A percentile compares a stretch with the other conserved stretches of the same genome.
phyloP scores from a whole-genome alignment of 176 grass and related monocot genomes.

The Carex kokanica region DNA sequence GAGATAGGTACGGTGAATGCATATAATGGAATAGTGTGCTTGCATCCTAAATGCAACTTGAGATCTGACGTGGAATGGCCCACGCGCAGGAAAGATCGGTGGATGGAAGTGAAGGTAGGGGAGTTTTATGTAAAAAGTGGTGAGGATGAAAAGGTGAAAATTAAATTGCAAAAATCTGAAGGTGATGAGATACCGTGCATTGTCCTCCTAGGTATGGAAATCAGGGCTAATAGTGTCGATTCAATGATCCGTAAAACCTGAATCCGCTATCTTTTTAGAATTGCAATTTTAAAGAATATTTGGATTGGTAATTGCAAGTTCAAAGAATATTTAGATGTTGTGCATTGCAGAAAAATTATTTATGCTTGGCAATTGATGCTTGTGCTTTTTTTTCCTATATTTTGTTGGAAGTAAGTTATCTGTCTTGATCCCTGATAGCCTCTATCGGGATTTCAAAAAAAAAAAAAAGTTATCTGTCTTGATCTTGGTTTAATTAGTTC shows the following conservation, averaged over 20 bases:
- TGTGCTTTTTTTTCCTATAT: too few relatives aligned
- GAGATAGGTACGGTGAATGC: neutral
- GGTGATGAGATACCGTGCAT: neutral
- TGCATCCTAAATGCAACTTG: neutral
- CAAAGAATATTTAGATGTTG: too few relatives aligned
- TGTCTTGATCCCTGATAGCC: too few relatives aligned
- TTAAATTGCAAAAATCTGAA: neutral
- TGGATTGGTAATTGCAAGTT: too few relatives aligned
- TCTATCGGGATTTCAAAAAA: too few relatives aligned
- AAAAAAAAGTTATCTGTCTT: too few relatives aligned
- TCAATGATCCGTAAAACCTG: neutral
- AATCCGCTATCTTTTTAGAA: neutral
- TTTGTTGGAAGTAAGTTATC: too few relatives aligned
- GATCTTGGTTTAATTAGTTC: too few relatives aligned
- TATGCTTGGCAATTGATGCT: too few relatives aligned
- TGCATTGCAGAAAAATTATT: too few relatives aligned
- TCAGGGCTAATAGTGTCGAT: neutral
- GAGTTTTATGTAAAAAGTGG: neutral
- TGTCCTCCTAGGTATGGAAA: neutral
- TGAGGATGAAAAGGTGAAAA: neutral
- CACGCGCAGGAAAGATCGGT: neutral
- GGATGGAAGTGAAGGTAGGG: neutral
- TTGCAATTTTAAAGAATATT: too few relatives aligned
- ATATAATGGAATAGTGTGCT: neutral
- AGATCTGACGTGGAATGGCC: neutral